phyloP scores from a whole-genome alignment of 1,284 basidiomycete species.

The Boletus smithii region DNA sequence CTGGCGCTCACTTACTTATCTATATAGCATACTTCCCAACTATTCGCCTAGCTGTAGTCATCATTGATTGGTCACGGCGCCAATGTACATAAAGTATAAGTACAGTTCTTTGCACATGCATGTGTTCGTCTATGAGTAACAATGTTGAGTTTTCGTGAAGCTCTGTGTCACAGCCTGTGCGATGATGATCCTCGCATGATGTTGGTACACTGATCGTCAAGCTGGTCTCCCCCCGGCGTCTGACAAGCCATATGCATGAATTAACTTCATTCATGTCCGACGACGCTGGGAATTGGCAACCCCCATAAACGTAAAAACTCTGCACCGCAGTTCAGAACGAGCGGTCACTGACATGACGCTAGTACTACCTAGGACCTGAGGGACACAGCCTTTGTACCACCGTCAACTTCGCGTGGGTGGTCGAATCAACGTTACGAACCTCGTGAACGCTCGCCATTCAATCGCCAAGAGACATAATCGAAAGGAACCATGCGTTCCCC shows the following conservation, averaged over 20 bases:
- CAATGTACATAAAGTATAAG: slow-evolving; percentile 24
- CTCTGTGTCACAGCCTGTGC: background rate
- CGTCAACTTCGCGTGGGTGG: slow-evolving; percentile 1
- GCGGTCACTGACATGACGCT: no score
- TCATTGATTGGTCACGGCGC: slow-evolving; percentile 1
- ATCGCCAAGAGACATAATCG: slow-evolving; percentile 4
- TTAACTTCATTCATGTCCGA: slow-evolving; percentile 25
- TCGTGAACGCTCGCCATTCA: background rate
- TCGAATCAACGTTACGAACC: slow-evolving; percentile 5
- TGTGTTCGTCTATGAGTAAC: slow-evolving; percentile 1
- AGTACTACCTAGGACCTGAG: background rate
- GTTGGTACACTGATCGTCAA: slow-evolving; percentile 22
- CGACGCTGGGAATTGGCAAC: slow-evolving; percentile 1
- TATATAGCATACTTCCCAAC: slow-evolving; percentile 25
- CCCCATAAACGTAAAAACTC: slow-evolving; percentile 10
- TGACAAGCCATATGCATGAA: slow-evolving; percentile 8
- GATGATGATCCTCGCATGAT: slow-evolving; percentile 10
- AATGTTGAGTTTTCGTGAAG: no score
- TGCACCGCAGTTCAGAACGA: background rate
- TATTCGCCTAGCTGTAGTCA: slow-evolving; percentile 11
- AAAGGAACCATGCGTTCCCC: background rate
- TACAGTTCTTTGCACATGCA: slow-evolving; percentile 7
- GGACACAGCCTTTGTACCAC: background rate
- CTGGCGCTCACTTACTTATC: slow-evolving; percentile 24
- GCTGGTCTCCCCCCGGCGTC: slow-evolving; percentile 11